These are phyloP conservation scores for Stagonosporopsis vannaccii DNA, from an alignment of 2,329 filamentous ascomycete genomes.

Conservation along the genomic window DNA sequence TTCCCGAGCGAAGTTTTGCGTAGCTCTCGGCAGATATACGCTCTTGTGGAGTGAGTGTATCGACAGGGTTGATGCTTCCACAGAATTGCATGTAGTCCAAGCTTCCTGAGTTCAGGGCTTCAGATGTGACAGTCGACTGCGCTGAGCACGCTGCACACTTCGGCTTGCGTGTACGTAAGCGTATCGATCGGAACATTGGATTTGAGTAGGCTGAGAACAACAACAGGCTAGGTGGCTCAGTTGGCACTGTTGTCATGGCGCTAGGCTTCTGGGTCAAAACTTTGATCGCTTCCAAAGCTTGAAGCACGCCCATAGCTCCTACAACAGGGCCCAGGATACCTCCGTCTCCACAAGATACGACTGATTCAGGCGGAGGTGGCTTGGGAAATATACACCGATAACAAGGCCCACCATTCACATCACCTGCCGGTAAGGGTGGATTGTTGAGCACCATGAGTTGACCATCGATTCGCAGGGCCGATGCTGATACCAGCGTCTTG, in stretches of 20 bases:
- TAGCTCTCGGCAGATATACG: slow-evolving; percentile 73
- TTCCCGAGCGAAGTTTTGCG: slow-evolving; percentile 44
- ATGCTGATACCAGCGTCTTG: slow-evolving; percentile 86
- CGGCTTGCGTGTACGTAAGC: slow-evolving; percentile 71
- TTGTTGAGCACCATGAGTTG: slow-evolving; percentile 90
- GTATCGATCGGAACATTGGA: slow-evolving; percentile 74
- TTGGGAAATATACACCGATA: slow-evolving; percentile 93
- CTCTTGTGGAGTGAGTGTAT: slow-evolving; percentile 67
- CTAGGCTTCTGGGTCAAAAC: slow-evolving; percentile 63
- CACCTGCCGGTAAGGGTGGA: slow-evolving; percentile 69
- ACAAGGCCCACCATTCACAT: slow-evolving; percentile 75
- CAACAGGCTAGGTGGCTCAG: slow-evolving; percentile 53
- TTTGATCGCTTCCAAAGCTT: slow-evolving; percentile 89
- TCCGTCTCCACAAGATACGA: slow-evolving; percentile 88
- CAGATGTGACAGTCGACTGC: slow-evolving; percentile 66
- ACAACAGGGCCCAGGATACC: slow-evolving; percentile 93
- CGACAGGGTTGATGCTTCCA: slow-evolving; percentile 65
- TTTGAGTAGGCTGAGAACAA: slow-evolving; percentile 64
- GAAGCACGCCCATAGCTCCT: slow-evolving; percentile 89
- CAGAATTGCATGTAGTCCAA: slow-evolving; percentile 90
- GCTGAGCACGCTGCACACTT: slow-evolving; percentile 81
- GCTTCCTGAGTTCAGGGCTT: slow-evolving; percentile 68
- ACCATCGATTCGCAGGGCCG: slow-evolving; percentile 85
- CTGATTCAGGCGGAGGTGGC: slow-evolving; percentile 82
- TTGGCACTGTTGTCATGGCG: slow-evolving; percentile 14